phyloP scores from a whole-genome alignment of 2,329 filamentous ascomycete genomes.

The Neurospora crassa region DNA sequence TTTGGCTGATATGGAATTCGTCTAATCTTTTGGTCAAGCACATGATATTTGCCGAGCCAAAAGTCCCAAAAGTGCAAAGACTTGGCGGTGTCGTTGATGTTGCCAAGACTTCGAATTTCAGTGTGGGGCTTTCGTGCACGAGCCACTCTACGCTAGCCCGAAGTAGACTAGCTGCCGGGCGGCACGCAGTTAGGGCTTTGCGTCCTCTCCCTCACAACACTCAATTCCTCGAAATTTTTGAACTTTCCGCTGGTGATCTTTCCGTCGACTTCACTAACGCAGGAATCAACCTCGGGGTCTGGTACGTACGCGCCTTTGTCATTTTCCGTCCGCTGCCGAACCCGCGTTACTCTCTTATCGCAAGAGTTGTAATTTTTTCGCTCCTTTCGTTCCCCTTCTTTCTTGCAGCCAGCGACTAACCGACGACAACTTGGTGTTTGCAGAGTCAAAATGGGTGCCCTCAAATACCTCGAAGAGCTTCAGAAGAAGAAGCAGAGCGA shows the following conservation, averaged over 20 bases:
- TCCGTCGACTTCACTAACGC: slow-evolving; percentile 18
- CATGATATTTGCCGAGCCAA: not conserved
- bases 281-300: slow-evolving; percentile 15
- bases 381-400: not conserved
- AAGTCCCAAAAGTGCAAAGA: not conserved
- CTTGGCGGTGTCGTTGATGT: not conserved
- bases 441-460: slow-evolving; percentile 80
- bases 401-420: slow-evolving; percentile 13
- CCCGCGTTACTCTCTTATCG: slow-evolving; percentile 2
- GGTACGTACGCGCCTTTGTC: slow-evolving; percentile 12
- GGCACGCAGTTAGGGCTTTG: slow-evolving; percentile 17
- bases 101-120: slow-evolving; percentile 6
- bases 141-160: slow-evolving; percentile 6
- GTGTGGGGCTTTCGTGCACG: slow-evolving; percentile 2
- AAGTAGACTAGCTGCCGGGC: slow-evolving; percentile 8
- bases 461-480: slow-evolving; percentile 99
- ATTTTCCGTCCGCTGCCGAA: slow-evolving; percentile 1
- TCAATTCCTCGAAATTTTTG: slow-evolving; percentile 16
- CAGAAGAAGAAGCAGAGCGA: slow-evolving; percentile 99
- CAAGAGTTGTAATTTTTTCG: not conserved
- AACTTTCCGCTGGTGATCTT: slow-evolving; percentile 12
- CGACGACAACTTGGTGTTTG: slow-evolving; percentile 2
- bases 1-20: not conserved
- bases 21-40: not conserved
- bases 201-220: slow-evolving; percentile 14